Base-by-base conservation (phyloP, 345 rosid species). In the Arabidopsis suecica region DNA sequence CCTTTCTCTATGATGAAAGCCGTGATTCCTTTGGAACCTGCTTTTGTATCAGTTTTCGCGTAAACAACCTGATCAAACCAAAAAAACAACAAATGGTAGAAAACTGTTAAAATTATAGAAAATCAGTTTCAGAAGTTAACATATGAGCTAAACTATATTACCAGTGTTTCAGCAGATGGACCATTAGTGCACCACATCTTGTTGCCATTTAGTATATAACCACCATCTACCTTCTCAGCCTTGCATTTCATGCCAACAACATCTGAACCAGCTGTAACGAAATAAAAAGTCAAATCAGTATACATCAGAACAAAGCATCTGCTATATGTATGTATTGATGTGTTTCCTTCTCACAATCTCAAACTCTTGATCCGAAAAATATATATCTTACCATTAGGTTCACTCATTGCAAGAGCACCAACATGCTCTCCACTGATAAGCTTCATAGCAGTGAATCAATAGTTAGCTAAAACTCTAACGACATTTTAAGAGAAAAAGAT, bases 121-220 rank as follows among this genome's bases (percentile, higher is more conserved):
- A 71, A 38, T 12, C 56, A 73, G 13, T 18, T 7, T 42, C 1
- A 73, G 59, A 61, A 61, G 44, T 12, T 47, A 42, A 61, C 4
- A 38, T 48, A 30, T 32, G 71, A 44, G 65, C 18, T 49, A 66
- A 32, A 32, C 6, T 32, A 38, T n/a, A 57, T 62, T 81, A 94
- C 98, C 95, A 94, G 76, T 55, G 98, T 94, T 83, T 91, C 89
- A 81, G 98, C 97, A 76, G 76, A 80, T 6, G 97, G 96, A 69
- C 98, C 98, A 86, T 94, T 94, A 32, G 97, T 94, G 84, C 98
- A 94, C 96, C 98, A 94, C 98, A 91, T 94, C 81, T 91, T 91
- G 85, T 86, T 91, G 73, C 98, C 97, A 74, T 87, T 91, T 61
- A 91, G 58, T 47, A 85, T 44, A 81, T 82, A 91, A 50, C 98